A percentile compares a stretch with the other conserved stretches of the same genome.
Evolutionary conservation across 2,329 filamentous ascomycete species (phyloP).

Genomic region (Fusarium praegraminearum): DNA sequence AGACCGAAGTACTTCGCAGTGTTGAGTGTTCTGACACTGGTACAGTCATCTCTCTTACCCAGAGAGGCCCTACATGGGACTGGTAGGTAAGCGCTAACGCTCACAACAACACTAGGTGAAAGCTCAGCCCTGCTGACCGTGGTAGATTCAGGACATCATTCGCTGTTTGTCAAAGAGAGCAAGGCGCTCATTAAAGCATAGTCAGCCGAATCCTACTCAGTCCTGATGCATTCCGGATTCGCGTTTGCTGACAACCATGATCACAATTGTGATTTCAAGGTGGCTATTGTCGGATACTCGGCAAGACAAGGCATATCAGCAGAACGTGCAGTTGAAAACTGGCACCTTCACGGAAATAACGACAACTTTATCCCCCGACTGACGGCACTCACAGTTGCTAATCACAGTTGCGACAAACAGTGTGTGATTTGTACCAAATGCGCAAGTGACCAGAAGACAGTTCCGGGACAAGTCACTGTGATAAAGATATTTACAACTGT

Average conservation of each 20-base stretch:
- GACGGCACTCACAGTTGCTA: not conserved
- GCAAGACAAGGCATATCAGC: not conserved
- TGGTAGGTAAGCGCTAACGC: not conserved
- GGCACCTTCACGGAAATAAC: not conserved
- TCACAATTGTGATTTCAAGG: not conserved
- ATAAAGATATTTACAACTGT: not conserved
- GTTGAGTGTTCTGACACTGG: not conserved
- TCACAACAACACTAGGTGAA: not conserved
- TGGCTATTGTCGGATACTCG: not conserved
- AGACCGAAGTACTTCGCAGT: not conserved
- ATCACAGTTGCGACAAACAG: accelerated
- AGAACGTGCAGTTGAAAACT: not conserved
- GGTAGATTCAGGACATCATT: not conserved
- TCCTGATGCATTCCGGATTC: not conserved
- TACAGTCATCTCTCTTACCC: not conserved
- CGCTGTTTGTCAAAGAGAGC: not conserved
- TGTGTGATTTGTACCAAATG: not conserved
- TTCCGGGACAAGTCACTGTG: not conserved
- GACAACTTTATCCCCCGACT: not conserved
- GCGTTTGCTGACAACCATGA: not conserved
- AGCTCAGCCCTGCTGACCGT: not conserved
- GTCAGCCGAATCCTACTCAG: not conserved
- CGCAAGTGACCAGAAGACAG: not conserved
- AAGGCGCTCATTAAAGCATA: not conserved
- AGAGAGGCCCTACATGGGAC: not conserved